Percentiles rank a stretch among this genome's conserved stretches.
Evolutionary conservation across 106 monocot species (phyloP).

Genomic region (Allium cepa): DNA sequence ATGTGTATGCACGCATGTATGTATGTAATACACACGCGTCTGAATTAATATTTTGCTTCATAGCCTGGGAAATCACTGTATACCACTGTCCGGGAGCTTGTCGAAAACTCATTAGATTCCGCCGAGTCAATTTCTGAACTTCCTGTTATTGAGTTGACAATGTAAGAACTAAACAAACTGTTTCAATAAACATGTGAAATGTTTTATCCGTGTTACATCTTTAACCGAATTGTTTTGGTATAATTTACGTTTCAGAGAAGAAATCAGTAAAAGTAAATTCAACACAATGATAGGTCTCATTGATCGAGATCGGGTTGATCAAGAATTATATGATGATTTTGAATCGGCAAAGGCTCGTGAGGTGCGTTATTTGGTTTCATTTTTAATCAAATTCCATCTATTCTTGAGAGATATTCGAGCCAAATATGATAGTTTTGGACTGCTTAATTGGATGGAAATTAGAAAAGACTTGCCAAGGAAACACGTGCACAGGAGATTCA

Average conservation of each 20-base stretch:
- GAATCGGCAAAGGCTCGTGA: constrained; percentile 93
- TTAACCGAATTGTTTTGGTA: no score
- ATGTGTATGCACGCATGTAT: no score
- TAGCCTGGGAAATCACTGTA: constrained; percentile 94
- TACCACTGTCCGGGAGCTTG: constrained; percentile 88
- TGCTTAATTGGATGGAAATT: not conserved
- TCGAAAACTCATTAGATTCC: constrained; percentile 94
- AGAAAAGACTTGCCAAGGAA: constrained; percentile 93
- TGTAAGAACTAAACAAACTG: constrained; percentile 28
- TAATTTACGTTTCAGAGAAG: constrained; percentile 47
- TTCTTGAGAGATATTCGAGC: no score
- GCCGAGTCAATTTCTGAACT: constrained; percentile 93
- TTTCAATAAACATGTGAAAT: no score
- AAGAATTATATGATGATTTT: constrained; percentile 91
- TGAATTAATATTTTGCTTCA: not conserved
- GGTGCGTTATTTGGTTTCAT: constrained; percentile 25
- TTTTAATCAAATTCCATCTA: no score
- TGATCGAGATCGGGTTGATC: constrained; percentile 79
- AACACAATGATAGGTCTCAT: constrained; percentile 97
- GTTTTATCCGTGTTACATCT: no score
- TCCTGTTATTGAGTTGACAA: constrained; percentile 70
- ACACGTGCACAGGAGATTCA: constrained; percentile 78
- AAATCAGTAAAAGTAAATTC: constrained; percentile 81
- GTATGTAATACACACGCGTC: no score
- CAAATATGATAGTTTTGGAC: no score